Percentiles rank a stretch among this genome's conserved stretches.
Evolutionary conservation across 352 stramenopile genomes (phyloP).

Genomic region (Globisporangium sylvaticum): DNA sequence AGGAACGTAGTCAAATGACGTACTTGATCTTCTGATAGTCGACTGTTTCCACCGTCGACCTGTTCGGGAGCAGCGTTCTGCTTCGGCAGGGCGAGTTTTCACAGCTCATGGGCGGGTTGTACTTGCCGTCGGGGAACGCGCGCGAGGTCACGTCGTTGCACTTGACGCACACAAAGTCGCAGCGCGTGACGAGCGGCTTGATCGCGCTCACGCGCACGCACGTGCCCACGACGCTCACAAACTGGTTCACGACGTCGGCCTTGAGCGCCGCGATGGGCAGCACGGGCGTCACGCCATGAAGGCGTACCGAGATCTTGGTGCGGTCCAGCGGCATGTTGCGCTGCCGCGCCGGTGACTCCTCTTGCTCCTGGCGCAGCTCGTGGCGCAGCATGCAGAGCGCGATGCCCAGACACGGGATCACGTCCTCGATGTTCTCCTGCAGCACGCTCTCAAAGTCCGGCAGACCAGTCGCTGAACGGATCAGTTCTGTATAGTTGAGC

Average conservation of each 20-base stretch:
- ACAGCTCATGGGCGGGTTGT: conserved; percentile 57
- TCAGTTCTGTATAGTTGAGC: conserved; percentile 50
- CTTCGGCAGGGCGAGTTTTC: conserved; percentile 58
- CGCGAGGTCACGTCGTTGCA: conserved; percentile 69
- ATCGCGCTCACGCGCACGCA: conserved; percentile 84
- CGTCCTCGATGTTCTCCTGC: conserved; percentile 53
- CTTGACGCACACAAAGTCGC: conserved; percentile 84
- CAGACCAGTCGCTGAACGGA: conserved; percentile 33
- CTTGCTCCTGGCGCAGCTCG: conserved; percentile 48
- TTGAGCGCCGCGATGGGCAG: conserved; percentile 70
- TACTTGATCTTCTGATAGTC: conserved; percentile 90
- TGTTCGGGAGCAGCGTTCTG: conserved; percentile 70
- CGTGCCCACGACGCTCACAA: conserved; percentile 68
- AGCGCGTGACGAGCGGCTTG: conserved; percentile 80
- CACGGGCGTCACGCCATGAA: conserved; percentile 66
- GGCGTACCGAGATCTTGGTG: conserved; percentile 51
- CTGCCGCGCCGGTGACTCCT: conserved; percentile 40
- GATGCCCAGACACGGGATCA: conserved; percentile 61
- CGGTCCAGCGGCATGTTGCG: conserved; percentile 38
- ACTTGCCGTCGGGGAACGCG: conserved; percentile 82
- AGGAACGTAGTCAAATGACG: conserved; percentile 9
- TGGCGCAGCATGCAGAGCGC: conserved; percentile 60
- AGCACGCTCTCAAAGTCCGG: conserved; percentile 51
- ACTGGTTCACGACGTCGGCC: conserved; percentile 69
- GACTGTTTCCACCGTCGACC: conserved; percentile 82